A percentile compares a stretch with the other conserved stretches of the same genome.
Evolutionary conservation across 2,329 filamentous ascomycete species (phyloP).

Genomic region (Cylindrodendrum hubeiense): DNA sequence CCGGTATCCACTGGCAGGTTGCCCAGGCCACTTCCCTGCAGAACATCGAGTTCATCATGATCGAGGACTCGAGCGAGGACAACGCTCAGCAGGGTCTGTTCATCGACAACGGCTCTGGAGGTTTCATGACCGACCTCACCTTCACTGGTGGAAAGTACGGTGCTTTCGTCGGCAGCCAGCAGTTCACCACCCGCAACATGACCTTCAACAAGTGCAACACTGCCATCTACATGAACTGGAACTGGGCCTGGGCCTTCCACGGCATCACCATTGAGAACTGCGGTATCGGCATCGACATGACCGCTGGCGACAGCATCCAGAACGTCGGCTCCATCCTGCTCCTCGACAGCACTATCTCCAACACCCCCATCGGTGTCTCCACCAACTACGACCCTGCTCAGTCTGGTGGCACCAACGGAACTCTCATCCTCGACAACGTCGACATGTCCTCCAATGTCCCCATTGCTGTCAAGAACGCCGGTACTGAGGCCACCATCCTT

Average conservation of each 20-base stretch:
- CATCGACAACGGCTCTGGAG: slow-evolving; percentile 87
- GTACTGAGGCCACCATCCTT: slow-evolving; percentile 71
- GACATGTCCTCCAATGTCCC: slow-evolving; percentile 79
- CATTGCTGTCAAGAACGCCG: slow-evolving; percentile 72
- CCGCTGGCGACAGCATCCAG: slow-evolving; percentile 72
- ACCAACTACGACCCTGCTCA: slow-evolving; percentile 77
- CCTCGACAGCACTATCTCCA: slow-evolving; percentile 82
- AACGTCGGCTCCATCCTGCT: slow-evolving; percentile 84
- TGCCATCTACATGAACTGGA: slow-evolving; percentile 91
- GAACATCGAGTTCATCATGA: slow-evolving; percentile 86
- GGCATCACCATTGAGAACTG: slow-evolving; percentile 80
- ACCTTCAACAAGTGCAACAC: slow-evolving; percentile 86
- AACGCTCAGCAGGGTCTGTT: slow-evolving; percentile 84
- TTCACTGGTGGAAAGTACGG: slow-evolving; percentile 88
- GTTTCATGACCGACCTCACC: slow-evolving; percentile 84
- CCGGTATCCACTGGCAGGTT: slow-evolving; percentile 87
- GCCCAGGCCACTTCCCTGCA: slow-evolving; percentile 85
- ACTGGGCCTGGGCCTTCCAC: slow-evolving; percentile 89
- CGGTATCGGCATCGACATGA: slow-evolving; percentile 83
- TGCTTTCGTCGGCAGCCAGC: slow-evolving; percentile 86
- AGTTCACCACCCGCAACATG: slow-evolving; percentile 87
- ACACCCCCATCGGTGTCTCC: slow-evolving; percentile 80
- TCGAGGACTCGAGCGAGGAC: slow-evolving; percentile 69
- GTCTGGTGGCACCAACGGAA: slow-evolving; percentile 77
- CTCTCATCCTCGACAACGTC: slow-evolving; percentile 89